Evolutionary conservation across 2,329 filamentous ascomycete species (phyloP).

Genomic region (Aspergillus melleus): DNA sequence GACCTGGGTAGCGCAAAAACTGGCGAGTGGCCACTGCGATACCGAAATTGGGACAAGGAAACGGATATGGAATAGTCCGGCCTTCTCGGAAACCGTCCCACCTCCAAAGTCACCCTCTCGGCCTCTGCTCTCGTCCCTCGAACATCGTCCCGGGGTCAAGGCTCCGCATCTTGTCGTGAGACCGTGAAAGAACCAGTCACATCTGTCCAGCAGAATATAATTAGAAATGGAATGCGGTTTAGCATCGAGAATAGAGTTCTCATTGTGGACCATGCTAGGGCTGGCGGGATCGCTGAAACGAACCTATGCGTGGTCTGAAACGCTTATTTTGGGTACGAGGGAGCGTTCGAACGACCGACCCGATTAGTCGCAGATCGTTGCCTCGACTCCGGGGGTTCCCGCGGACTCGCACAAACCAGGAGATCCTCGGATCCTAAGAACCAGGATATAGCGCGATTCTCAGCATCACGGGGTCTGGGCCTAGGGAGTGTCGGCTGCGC

Average conservation of each 20-base stretch:
- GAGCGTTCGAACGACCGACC: neutral
- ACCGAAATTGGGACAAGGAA: neutral
- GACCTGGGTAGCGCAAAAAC: neutral
- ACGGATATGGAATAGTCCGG: neutral
- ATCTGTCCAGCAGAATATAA: neutral
- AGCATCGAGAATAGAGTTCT: neutral
- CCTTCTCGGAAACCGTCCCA: neutral
- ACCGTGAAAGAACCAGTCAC: neutral
- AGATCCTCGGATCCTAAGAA: neutral
- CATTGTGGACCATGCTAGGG: neutral
- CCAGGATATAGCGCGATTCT: neutral
- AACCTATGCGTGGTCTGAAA: neutral
- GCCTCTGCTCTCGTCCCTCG: too few relatives aligned
- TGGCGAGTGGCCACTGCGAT: neutral
- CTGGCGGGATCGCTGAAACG: neutral
- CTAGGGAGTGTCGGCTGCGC: neutral
- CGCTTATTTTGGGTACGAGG: neutral
- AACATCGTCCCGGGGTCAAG: neutral
- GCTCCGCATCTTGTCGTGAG: neutral
- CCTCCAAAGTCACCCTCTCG: neutral
- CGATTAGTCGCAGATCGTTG: neutral
- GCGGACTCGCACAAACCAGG: neutral
- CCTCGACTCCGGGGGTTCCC: neutral
- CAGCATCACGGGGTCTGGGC: neutral
- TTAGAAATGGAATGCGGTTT: neutral